These are phyloP conservation scores for Fusarium scirpi DNA, from an alignment of 2,329 filamentous ascomycete species.

Conservation along the genomic window DNA sequence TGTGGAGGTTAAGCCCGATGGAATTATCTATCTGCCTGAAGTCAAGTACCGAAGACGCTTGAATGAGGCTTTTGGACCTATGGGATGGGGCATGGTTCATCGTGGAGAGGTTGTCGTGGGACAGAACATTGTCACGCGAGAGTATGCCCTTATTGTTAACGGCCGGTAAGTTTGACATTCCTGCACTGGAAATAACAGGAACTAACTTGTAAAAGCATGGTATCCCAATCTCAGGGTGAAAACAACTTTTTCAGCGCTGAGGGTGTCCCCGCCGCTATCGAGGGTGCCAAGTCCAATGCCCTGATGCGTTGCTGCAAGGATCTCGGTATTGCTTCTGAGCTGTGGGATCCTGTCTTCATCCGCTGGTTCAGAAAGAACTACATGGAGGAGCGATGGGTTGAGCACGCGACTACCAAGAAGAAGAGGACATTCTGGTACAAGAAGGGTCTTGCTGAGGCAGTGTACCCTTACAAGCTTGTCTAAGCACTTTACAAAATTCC, in stretches of 20 bases:
- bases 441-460: constrained; percentile 79
- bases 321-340: constrained; percentile 90
- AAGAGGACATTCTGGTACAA: constrained; percentile 87
- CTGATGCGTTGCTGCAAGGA: constrained; percentile 99
- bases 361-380: constrained; percentile 81
- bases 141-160: constrained; percentile 91
- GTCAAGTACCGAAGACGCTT: constrained; percentile 96
- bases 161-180: constrained; percentile 74
- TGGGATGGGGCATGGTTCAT: constrained; percentile 94
- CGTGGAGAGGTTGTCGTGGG: constrained; percentile 87
- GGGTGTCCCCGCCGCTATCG: constrained; percentile 91
- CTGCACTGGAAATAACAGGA: neutral
- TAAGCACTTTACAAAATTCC: neutral
- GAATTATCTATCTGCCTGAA: constrained; percentile 94
- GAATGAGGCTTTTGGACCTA: constrained; percentile 91
- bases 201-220: constrained; percentile 71
- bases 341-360: constrained; percentile 96
- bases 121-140: constrained; percentile 83
- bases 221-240: constrained; percentile 92
- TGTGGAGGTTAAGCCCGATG: constrained; percentile 97
- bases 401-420: constrained; percentile 89
- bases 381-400: constrained; percentile 86
- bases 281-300: constrained; percentile 97
- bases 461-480: constrained; percentile 67
- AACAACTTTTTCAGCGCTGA: constrained; percentile 93